Conservation (phyloP, 2,329 filamentous ascomycete species). For the Pseudogymnoascus destructans region DNA sequence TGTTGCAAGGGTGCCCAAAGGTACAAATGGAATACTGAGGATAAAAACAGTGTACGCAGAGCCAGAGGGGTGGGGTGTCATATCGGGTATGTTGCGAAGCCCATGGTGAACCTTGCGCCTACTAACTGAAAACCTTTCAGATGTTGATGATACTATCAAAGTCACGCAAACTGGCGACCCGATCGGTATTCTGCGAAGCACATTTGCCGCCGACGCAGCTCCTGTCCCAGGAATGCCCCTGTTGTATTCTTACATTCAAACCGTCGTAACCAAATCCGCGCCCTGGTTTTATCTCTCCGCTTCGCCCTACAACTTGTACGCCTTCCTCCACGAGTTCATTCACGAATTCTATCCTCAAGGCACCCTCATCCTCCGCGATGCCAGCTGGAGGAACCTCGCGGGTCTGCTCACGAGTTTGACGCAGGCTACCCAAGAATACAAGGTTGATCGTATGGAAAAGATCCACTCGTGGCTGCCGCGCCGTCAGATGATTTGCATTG, state of each 20-base stretch:
- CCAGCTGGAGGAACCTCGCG: constrained; percentile 71
- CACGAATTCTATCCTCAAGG: constrained; percentile 58
- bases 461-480: constrained; percentile 66
- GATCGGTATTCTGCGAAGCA: constrained; percentile 67
- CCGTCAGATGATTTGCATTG: constrained; percentile 69
- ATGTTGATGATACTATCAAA: constrained; percentile 95
- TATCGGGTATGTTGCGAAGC: constrained; percentile 46
- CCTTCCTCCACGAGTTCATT: constrained; percentile 67
- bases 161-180: constrained; percentile 71
- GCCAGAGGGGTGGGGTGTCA: constrained; percentile 68
- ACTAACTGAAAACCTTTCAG: constrained; percentile 30
- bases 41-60: constrained; percentile 64
- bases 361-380: constrained; percentile 72
- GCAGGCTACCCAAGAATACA: constrained; percentile 72
- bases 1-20: constrained; percentile 36
- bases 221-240: constrained; percentile 73
- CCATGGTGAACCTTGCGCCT: neutral
- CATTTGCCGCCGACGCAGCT: constrained; percentile 63
- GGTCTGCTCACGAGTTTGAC: constrained; percentile 71
- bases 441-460: constrained; percentile 65
- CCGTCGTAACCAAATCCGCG: constrained; percentile 40
- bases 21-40: constrained; percentile 41
- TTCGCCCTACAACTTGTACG: constrained; percentile 88
- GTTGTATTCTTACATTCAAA: constrained; percentile 57
- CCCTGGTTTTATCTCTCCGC: constrained; percentile 90